Evolutionary conservation across 805 yeast genomes (phyloP).

Genomic region (Pichia pseudocactophila): DNA sequence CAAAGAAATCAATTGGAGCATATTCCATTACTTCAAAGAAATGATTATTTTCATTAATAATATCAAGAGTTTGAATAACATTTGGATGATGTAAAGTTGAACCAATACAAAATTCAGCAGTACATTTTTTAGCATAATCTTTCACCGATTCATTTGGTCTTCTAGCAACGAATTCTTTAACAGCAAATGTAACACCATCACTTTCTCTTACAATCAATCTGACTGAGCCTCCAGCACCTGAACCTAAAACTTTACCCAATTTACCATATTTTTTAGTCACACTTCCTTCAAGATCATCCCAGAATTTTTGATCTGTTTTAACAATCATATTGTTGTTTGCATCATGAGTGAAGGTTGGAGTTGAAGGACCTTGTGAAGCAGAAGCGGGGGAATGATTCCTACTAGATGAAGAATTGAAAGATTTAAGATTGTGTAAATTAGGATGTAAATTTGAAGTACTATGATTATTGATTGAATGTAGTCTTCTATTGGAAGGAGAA

Average conservation of each 20-base stretch:
- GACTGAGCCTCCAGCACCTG: constrained; percentile 89
- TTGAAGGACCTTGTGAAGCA: constrained; percentile 16
- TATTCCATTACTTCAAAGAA: constrained; percentile 81
- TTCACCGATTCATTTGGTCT: constrained; percentile 60
- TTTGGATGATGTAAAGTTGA: constrained; percentile 76
- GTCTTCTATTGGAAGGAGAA: constrained; percentile 6
- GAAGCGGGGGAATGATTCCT: constrained; percentile 15
- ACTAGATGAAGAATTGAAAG: background rate
- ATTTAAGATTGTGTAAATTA: constrained; percentile 2
- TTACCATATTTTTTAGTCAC: constrained; percentile 59
- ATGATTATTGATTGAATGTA: background rate
- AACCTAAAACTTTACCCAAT: constrained; percentile 65
- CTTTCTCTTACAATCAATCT: constrained; percentile 56
- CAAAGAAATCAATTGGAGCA: constrained; percentile 77
- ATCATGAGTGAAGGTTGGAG: constrained; percentile 33
- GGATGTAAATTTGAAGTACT: constrained; percentile 13
- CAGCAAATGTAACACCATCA: constrained; percentile 71
- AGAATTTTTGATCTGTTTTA: constrained; percentile 28
- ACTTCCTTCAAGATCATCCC: constrained; percentile 45
- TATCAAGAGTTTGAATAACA: constrained; percentile 69
- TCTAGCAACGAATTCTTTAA: constrained; percentile 70
- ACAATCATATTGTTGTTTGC: constrained; percentile 33
- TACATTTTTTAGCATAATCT: constrained; percentile 78
- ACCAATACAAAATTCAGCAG: constrained; percentile 85
- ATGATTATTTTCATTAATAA: constrained; percentile 57